Evolutionary conservation across 2,329 filamentous ascomycete species (phyloP).

Genomic region (Claviceps sorghi): DNA sequence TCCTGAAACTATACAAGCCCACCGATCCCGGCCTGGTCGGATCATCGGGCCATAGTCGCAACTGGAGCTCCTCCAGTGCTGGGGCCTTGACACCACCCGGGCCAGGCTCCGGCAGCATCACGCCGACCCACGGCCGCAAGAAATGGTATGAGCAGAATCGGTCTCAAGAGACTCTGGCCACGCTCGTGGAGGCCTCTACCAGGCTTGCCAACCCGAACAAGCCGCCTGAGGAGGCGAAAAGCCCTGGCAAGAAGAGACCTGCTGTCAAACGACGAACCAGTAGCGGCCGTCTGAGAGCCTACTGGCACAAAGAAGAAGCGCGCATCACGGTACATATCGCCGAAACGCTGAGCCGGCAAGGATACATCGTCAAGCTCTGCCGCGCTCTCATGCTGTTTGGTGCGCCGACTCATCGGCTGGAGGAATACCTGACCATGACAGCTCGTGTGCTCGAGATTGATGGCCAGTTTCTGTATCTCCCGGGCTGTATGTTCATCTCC

Average conservation of each 20-base stretch:
- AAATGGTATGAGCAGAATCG: conserved; percentile 36
- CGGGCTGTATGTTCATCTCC: conserved; percentile 83
- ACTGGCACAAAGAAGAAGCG: conserved; percentile 29
- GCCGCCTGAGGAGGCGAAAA: conserved; percentile 9
- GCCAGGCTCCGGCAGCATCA: conserved; percentile 23
- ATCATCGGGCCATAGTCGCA: conserved; percentile 10
- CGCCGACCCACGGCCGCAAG: conserved; percentile 25
- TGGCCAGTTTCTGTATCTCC: conserved; percentile 76
- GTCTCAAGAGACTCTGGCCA: conserved; percentile 31
- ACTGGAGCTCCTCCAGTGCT: conserved; percentile 15
- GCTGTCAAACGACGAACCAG: conserved; percentile 24
- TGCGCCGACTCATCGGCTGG: conserved; percentile 76
- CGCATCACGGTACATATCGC: conserved; percentile 39
- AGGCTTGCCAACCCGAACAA: conserved; percentile 9
- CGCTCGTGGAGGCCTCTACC: conserved; percentile 31
- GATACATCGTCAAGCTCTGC: conserved; percentile 72
- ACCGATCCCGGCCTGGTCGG: conserved; percentile 12
- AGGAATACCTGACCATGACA: conserved; percentile 80
- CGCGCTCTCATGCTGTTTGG: conserved; percentile 75
- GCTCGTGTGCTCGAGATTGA: conserved; percentile 73
- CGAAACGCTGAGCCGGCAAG: conserved; percentile 60
- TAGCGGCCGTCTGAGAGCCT: conserved; percentile 21
- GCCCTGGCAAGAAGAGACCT: conserved; percentile 18
- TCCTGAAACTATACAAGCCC: conserved; percentile 31
- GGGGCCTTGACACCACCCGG: conserved; percentile 18